Conservation (phyloP, 345 rosid genomes). For the Populus euphratica region DNA sequence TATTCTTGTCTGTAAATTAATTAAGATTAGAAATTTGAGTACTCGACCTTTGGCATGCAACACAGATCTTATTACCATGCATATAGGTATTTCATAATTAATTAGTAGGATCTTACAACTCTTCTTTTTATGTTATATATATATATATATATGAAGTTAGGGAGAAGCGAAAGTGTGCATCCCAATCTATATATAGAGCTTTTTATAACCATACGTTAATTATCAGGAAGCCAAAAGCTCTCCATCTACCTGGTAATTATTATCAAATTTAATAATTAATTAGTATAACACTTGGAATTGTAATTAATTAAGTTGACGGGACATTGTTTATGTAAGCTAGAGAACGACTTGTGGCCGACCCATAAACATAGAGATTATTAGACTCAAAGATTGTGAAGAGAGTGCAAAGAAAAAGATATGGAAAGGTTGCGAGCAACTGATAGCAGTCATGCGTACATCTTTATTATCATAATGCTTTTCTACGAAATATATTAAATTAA, state of each 20-base stretch:
- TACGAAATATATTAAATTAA: too few relatives aligned
- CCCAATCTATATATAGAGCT: not conserved
- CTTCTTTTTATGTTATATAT: not conserved
- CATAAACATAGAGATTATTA: not conserved
- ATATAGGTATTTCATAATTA: not conserved
- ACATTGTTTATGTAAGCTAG: not conserved
- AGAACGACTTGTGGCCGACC: not conserved
- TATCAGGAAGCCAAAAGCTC: not conserved
- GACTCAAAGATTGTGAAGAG: slow-evolving; percentile 15
- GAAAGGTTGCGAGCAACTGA: slow-evolving; percentile 17
- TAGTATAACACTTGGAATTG: not conserved
- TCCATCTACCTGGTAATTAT: not conserved
- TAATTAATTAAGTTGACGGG: not conserved
- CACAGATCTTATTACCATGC: too few relatives aligned
- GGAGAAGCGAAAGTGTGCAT: not conserved
- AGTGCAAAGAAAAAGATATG: not conserved
- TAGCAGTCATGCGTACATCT: not conserved
- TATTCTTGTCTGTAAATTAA: not conserved
- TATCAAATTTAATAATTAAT: not conserved
- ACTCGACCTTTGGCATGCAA: not conserved
- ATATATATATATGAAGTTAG: not conserved
- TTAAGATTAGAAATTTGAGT: not conserved
- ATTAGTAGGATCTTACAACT: not conserved
- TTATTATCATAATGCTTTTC: too few relatives aligned
- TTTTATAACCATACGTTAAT: not conserved